These are phyloP conservation scores for Auricularia auricula-judae DNA, from an alignment of 768 basidiomycete genomes.

Conservation along the genomic window DNA sequence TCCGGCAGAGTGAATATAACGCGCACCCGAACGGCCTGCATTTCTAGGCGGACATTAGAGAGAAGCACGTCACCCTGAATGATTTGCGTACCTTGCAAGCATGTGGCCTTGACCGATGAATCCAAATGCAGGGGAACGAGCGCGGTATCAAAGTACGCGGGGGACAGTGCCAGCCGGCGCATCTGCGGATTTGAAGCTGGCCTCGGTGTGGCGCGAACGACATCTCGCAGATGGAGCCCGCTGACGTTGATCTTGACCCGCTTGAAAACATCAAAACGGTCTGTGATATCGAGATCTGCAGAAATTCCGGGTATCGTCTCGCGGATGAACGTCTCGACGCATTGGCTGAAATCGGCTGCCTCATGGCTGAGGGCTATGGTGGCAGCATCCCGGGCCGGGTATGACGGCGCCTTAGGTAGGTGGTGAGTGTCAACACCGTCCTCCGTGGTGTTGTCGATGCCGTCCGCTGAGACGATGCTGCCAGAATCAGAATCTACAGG, in stretches of 20 bases:
- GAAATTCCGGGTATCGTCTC: background rate
- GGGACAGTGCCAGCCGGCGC: background rate
- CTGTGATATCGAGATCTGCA: background rate
- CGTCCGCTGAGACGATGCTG: background rate
- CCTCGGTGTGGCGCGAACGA: conserved; percentile 6
- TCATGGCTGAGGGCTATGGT: background rate
- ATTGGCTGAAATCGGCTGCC: background rate
- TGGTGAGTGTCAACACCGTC: background rate
- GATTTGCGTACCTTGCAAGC: background rate
- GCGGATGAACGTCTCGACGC: conserved; percentile 3
- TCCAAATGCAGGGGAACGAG: background rate
- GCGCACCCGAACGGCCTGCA: conserved; percentile 7
- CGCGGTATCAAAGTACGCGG: conserved; percentile 8
- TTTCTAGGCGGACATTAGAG: background rate
- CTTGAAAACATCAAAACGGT: background rate
- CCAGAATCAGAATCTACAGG: background rate
- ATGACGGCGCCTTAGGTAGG: background rate
- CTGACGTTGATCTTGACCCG: background rate
- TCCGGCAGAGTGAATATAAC: conserved; percentile 7
- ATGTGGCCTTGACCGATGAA: background rate
- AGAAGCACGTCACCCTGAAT: background rate
- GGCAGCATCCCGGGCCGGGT: background rate
- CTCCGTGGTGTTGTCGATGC: background rate
- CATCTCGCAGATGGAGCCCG: background rate
- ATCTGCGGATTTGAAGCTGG: background rate